Evolutionary conservation across 805 yeast species (phyloP).

Genomic region (Lipomyces sp.): DNA sequence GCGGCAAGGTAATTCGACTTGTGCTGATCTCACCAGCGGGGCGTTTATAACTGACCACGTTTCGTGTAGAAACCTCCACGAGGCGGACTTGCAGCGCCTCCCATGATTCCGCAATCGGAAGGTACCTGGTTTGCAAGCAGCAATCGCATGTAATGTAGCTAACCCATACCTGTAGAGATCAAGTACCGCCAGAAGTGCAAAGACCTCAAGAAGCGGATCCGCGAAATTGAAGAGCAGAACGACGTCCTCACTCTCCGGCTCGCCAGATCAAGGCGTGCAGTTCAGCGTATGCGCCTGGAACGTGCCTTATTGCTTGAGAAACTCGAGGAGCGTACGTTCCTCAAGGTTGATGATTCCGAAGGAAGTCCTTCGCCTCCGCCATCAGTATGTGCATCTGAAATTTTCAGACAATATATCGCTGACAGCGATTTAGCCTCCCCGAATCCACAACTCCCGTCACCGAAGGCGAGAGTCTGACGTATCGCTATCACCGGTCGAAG

Average conservation of each 20-base stretch:
- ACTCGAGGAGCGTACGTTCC: conserved; percentile 58
- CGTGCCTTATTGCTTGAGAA: conserved; percentile 79
- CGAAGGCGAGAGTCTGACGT: conserved; percentile 26
- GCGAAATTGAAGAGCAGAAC: conserved; percentile 43
- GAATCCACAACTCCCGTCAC: conserved; percentile 11
- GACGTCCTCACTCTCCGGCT: conserved; percentile 72
- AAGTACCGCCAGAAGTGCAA: conserved; percentile 67
- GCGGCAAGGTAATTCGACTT: background rate
- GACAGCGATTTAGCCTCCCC: conserved; percentile 27
- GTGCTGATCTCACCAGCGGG: background rate
- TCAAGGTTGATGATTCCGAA: conserved; percentile 41
- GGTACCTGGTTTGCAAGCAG: conserved; percentile 13
- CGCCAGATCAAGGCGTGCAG: conserved; percentile 72
- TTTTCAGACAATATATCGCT: background rate
- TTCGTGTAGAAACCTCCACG: conserved; percentile 3
- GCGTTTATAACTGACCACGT: background rate
- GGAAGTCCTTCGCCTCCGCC: conserved; percentile 44
- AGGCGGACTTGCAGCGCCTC: conserved; percentile 19
- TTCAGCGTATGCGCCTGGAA: conserved; percentile 80
- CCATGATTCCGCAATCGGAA: conserved; percentile 33
- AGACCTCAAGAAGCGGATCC: conserved; percentile 58
- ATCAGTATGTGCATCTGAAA: conserved; percentile 28
- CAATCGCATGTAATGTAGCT: too few relatives aligned
- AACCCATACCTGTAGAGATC: conserved; percentile 40
- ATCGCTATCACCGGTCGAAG: conserved; percentile 22